phyloP scores from a whole-genome alignment of 345 rosid genomes.

The Passiflora organensis region DNA sequence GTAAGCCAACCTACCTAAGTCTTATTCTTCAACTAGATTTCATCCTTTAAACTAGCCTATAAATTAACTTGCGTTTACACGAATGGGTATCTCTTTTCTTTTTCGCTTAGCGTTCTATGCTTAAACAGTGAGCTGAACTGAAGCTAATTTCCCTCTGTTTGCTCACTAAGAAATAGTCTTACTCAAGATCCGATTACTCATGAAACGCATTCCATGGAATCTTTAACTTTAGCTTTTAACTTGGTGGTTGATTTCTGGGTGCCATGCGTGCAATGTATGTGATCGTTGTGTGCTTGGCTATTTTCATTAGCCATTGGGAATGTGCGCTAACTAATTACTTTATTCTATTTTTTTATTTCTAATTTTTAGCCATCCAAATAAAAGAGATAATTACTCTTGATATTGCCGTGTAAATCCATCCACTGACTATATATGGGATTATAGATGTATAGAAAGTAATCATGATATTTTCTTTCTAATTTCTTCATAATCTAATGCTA shows the following conservation, averaged over 20 bases:
- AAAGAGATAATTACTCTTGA: too few species aligned
- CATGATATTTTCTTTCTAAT: neutral
- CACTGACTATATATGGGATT: neutral
- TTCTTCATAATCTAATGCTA: neutral
- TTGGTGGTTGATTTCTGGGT: too few species aligned
- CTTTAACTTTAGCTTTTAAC: too few species aligned
- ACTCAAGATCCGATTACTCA: too few species aligned
- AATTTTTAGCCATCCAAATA: too few species aligned
- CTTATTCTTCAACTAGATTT: neutral
- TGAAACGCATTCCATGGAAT: too few species aligned
- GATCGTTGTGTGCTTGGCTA: too few species aligned
- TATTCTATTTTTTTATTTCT: too few species aligned
- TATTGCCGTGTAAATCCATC: neutral
- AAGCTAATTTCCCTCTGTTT: neutral
- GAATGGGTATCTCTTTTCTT: neutral
- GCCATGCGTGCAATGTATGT: too few species aligned
- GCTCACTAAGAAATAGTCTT: neutral
- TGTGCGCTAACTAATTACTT: too few species aligned
- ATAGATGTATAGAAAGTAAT: neutral
- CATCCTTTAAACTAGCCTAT: neutral
- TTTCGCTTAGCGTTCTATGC: neutral
- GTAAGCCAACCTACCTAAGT: constrained; percentile 4
- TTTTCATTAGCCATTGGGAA: too few species aligned
- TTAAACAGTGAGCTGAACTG: neutral
- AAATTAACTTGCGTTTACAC: neutral